Evolutionary conservation across 2,329 filamentous ascomycete species (phyloP).

Genomic region (Cordyceps farinosa): DNA sequence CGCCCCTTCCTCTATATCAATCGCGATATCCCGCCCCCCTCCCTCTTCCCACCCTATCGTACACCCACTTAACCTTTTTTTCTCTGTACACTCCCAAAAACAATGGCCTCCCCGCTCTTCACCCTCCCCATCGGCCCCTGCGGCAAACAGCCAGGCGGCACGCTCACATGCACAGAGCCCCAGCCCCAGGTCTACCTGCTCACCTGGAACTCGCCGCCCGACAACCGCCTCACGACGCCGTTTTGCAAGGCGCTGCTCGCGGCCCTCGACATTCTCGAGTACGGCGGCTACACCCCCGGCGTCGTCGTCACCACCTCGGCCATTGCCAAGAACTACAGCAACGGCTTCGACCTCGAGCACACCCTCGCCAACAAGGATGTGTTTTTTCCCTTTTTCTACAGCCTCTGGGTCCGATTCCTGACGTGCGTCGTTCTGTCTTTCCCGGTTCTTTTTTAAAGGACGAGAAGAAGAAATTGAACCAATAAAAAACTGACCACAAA

Average conservation of each 20-base stretch:
- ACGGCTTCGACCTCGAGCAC: constrained; percentile 74
- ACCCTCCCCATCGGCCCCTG: constrained; percentile 52
- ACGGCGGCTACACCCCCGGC: constrained; percentile 58
- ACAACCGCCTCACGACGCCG: constrained; percentile 69
- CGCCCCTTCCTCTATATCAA: background rate
- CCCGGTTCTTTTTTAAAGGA: background rate
- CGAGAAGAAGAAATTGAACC: background rate
- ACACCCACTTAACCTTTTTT: too few relatives aligned
- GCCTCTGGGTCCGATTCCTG: constrained; percentile 58
- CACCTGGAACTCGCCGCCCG: constrained; percentile 65
- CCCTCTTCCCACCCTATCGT: too few relatives aligned
- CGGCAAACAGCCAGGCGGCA: constrained; percentile 48
- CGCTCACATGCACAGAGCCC: constrained; percentile 61
- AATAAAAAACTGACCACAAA: constrained; percentile 14
- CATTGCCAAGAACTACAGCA: constrained; percentile 77
- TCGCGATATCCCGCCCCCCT: background rate
- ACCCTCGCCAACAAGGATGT: constrained; percentile 51
- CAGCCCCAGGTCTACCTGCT: constrained; percentile 64
- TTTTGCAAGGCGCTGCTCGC: constrained; percentile 66
- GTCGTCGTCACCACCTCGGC: constrained; percentile 74
- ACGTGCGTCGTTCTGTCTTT: constrained; percentile 24
- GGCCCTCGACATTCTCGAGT: constrained; percentile 72
- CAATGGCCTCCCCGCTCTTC: constrained; percentile 42
- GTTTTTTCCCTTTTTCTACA: constrained; percentile 63
- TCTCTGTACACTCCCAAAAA: too few relatives aligned